phyloP scores from a whole-genome alignment of 2,329 filamentous ascomycete genomes.

The Onygenales sp. region DNA sequence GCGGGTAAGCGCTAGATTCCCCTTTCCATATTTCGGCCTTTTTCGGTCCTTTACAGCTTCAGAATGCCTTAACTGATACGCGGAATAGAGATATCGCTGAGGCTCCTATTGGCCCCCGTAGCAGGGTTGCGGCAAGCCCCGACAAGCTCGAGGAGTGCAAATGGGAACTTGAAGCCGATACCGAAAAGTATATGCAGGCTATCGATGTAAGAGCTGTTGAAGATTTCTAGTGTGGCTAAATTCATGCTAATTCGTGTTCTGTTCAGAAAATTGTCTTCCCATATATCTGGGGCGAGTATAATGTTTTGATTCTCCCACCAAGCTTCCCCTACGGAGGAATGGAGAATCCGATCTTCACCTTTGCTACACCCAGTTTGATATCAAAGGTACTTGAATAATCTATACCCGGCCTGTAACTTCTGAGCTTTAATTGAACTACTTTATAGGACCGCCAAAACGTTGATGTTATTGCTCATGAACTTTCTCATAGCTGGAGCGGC shows the following conservation, averaged over 20 bases:
- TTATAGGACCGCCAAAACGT: conserved; percentile 70
- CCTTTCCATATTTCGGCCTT: not conserved
- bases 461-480: conserved; percentile 88
- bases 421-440: not conserved
- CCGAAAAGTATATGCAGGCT: conserved; percentile 81
- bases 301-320: conserved; percentile 79
- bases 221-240: not conserved
- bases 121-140: conserved; percentile 75
- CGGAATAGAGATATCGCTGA: conserved; percentile 63
- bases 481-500: conserved; percentile 72
- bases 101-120: conserved; percentile 78
- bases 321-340: conserved; percentile 79
- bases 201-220: conserved; percentile 48
- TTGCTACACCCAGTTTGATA: conserved; percentile 89
- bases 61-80: not conserved
- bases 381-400: conserved; percentile 48
- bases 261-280: conserved; percentile 59
- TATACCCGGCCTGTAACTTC: not conserved
- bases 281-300: conserved; percentile 93
- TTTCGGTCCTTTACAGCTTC: not conserved
- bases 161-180: conserved; percentile 85
- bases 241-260: conserved; percentile 8
- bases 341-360: conserved; percentile 91
- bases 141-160: conserved; percentile 76
- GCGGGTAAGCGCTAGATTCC: conserved; percentile 30